A percentile compares a stretch with the other conserved stretches of the same genome.
These are phyloP conservation scores for Hirsutella thompsonii DNA, from an alignment of 2,329 filamentous ascomycete genomes.

Conservation along the genomic window DNA sequence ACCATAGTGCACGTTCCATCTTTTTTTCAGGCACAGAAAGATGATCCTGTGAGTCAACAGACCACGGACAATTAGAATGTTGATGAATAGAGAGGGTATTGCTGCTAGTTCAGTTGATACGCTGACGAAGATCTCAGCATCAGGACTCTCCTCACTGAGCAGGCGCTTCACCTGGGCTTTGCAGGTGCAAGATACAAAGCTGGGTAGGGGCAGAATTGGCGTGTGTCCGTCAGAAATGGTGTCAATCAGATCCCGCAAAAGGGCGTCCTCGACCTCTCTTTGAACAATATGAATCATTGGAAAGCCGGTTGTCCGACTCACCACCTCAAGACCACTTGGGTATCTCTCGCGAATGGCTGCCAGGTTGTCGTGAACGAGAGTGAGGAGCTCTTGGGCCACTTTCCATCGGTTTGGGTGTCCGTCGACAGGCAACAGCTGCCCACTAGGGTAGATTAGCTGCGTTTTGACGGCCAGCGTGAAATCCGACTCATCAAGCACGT, in stretches of 20 bases:
- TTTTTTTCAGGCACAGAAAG: slow-evolving; percentile 43
- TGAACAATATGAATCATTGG: slow-evolving; percentile 45
- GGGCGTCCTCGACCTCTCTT: slow-evolving; percentile 28
- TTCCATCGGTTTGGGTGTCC: slow-evolving; percentile 40
- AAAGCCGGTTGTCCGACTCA: slow-evolving; percentile 27
- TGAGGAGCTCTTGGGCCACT: slow-evolving; percentile 25
- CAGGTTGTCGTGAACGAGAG: slow-evolving; percentile 22
- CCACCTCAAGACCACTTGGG: slow-evolving; percentile 32
- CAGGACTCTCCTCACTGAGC: neutral
- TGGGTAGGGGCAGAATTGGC: slow-evolving; percentile 5
- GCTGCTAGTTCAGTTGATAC: neutral
- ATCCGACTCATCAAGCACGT: slow-evolving; percentile 54
- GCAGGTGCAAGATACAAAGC: neutral
- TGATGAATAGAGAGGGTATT: neutral
- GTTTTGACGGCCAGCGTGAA: slow-evolving; percentile 39
- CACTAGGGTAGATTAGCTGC: slow-evolving; percentile 44
- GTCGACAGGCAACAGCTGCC: slow-evolving; percentile 33
- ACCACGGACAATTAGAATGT: slow-evolving; percentile 46
- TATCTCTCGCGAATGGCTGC: slow-evolving; percentile 19
- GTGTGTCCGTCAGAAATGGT: slow-evolving; percentile 24
- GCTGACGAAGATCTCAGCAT: neutral
- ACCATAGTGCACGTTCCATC: slow-evolving; percentile 56
- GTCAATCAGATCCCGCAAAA: slow-evolving; percentile 24
- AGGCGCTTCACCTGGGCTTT: neutral
- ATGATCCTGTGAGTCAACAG: slow-evolving; percentile 48